A percentile compares a stretch with the other conserved stretches of the same genome.
Evolutionary conservation across 1,139 yeast genomes (phyloP).

Genomic region (Candida pseudocylindracea): DNA sequence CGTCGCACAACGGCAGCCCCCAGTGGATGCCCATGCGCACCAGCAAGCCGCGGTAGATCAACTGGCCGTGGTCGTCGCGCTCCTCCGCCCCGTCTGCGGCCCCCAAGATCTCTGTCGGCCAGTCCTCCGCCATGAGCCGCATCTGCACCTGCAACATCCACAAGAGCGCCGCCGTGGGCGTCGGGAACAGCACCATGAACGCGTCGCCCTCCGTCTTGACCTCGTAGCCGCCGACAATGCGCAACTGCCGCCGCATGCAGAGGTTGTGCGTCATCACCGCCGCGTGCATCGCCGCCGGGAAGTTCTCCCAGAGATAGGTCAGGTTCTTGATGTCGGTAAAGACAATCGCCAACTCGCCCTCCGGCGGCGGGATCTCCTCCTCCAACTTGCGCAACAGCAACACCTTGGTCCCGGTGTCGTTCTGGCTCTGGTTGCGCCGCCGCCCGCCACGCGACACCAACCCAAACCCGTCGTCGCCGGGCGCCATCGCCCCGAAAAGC

Average conservation of each 20-base stretch:
- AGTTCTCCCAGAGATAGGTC: constrained; percentile 80
- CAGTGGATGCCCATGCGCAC: constrained; percentile 98
- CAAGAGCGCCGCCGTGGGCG: constrained; percentile 70
- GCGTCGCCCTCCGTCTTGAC: constrained; percentile 99
- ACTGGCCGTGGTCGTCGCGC: constrained; percentile 37
- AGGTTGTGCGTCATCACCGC: constrained; percentile 90
- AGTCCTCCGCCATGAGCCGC: constrained; percentile 60
- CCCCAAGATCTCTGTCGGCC: constrained; percentile 88
- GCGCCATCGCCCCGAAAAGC: constrained; percentile 17
- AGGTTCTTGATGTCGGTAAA: constrained; percentile 95
- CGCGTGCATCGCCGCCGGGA: constrained; percentile 87
- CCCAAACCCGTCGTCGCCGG: constrained; percentile 16
- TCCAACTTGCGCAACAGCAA: constrained; percentile 53
- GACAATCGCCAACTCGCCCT: constrained; percentile 84
- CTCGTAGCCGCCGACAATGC: constrained; percentile 92
- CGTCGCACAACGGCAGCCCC: constrained; percentile 95
- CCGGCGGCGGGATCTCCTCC: constrained; percentile 88
- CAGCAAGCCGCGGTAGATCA: constrained; percentile 68
- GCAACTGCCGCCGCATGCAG: constrained; percentile 80
- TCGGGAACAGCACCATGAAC: constrained; percentile 94
- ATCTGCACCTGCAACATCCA: constrained; percentile 94
- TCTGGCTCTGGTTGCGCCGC: constrained; percentile 20
- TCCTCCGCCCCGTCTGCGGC: constrained; percentile 73
- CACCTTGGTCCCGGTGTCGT: constrained; percentile 23
- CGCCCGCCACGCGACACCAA: constrained; percentile 6